phyloP scores from a whole-genome alignment of 2,329 filamentous ascomycete genomes.

The Exophiala sideris region DNA sequence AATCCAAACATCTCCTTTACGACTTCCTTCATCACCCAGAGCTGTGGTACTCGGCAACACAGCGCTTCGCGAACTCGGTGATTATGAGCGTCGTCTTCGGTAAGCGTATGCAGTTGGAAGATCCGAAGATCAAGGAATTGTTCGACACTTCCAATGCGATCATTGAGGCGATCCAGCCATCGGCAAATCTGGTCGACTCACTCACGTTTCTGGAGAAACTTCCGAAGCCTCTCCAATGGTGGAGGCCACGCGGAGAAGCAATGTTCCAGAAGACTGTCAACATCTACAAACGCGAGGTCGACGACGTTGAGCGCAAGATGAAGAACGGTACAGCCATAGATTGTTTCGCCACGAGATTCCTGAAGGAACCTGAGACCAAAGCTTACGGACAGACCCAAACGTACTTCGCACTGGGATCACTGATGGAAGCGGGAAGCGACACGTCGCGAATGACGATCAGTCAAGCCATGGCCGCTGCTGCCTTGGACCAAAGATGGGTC shows the following conservation, averaged over 20 bases:
- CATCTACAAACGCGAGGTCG: conserved; percentile 29
- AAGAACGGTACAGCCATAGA: conserved; percentile 35
- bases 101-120: conserved; percentile 40
- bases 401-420: conserved; percentile 37
- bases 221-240: conserved; percentile 45
- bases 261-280: conserved; percentile 36
- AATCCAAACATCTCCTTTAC: conserved; percentile 21
- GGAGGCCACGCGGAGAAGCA: conserved; percentile 38
- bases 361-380: conserved; percentile 31
- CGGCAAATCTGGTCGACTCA: conserved; percentile 45
- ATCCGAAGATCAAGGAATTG: conserved; percentile 31
- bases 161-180: conserved; percentile 36
- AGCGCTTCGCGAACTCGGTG: conserved; percentile 41
- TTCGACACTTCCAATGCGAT: conserved; percentile 40
- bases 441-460: conserved; percentile 49
- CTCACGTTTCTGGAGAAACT: conserved; percentile 45
- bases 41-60: conserved; percentile 41
- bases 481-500: conserved; percentile 46
- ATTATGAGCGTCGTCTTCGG: conserved; percentile 48
- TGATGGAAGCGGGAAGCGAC: conserved; percentile 50
- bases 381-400: conserved; percentile 38
- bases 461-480: conserved; percentile 49
- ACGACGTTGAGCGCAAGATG: conserved; percentile 24
- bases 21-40: conserved; percentile 22
- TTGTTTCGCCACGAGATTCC: conserved; percentile 36